Conservation (phyloP, 2,329 filamentous ascomycete genomes). For the Colletotrichum musae region DNA sequence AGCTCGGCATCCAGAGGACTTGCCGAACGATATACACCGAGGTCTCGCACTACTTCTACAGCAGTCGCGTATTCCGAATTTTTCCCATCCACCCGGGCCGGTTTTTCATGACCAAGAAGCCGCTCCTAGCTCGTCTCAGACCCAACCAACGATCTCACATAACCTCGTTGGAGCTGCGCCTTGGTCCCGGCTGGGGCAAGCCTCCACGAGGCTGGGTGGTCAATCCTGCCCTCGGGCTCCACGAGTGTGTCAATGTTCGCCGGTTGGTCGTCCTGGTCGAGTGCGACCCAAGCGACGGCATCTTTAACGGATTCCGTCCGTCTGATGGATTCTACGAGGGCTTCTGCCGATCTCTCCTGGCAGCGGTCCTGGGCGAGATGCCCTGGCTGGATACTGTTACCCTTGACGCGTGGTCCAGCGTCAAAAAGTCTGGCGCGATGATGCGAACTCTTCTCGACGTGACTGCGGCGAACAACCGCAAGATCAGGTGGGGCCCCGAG, state of each 20-base stretch:
- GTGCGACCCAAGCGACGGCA: constrained; percentile 77
- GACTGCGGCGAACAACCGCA: constrained; percentile 62
- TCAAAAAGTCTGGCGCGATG: constrained; percentile 76
- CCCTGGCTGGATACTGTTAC: constrained; percentile 72
- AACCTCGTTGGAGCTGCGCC: constrained; percentile 76
- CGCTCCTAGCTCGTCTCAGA: constrained; percentile 77
- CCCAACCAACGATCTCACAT: constrained; percentile 72
- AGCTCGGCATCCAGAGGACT: constrained; percentile 73
- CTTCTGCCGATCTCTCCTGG: constrained; percentile 73
- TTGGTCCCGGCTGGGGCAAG: constrained; percentile 80
- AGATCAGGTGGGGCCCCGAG: constrained; percentile 77
- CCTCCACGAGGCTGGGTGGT: constrained; percentile 81
- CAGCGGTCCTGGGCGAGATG: constrained; percentile 68
- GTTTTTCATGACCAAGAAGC: constrained; percentile 81
- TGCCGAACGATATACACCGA: constrained; percentile 74
- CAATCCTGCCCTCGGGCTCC: constrained; percentile 73
- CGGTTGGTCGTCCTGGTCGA: constrained; percentile 78
- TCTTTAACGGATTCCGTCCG: constrained; percentile 78
- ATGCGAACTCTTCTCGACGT: constrained; percentile 72
- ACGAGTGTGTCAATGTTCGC: constrained; percentile 72
- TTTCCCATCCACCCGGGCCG: constrained; percentile 76
- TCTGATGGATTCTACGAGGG: constrained; percentile 78
- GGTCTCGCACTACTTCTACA: constrained; percentile 77
- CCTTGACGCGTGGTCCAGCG: constrained; percentile 78
- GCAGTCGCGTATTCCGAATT: constrained; percentile 72